Percentiles rank a stretch among this genome's conserved stretches.
phyloP scores from a whole-genome alignment of 345 rosid genomes.

The Linum lewisii region DNA sequence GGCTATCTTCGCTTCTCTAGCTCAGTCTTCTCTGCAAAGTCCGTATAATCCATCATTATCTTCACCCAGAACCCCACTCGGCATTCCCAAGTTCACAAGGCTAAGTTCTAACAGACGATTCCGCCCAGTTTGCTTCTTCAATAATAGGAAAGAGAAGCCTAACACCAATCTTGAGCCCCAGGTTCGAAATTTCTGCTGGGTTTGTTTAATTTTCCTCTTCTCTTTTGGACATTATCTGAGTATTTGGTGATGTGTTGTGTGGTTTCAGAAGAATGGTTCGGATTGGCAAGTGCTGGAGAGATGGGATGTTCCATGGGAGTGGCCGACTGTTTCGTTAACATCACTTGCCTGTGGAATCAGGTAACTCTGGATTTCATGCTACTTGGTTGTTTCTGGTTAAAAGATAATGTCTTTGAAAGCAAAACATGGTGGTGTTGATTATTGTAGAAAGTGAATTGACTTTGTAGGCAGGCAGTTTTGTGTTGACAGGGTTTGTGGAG shows the following conservation, averaged over 20 bases:
- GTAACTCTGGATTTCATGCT: slow-evolving; percentile 32
- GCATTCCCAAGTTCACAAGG: slow-evolving; percentile 16
- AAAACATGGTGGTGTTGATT: slow-evolving; percentile 10
- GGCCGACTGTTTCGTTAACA: slow-evolving; percentile 79
- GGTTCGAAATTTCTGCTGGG: slow-evolving; percentile 10
- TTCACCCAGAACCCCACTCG: slow-evolving; percentile 5
- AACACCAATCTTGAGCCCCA: slow-evolving; percentile 24
- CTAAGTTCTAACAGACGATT: slow-evolving; percentile 13
- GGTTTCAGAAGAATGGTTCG: slow-evolving; percentile 21
- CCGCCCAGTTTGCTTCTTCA: slow-evolving; percentile 31
- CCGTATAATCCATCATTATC: slow-evolving; percentile 16
- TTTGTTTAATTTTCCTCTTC: neutral
- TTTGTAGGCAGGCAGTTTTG: slow-evolving; percentile 83
- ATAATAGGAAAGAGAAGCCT: slow-evolving; percentile 38
- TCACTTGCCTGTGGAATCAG: slow-evolving; percentile 86
- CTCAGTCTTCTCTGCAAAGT: slow-evolving; percentile 31
- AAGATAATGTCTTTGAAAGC: neutral
- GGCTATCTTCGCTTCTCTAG: slow-evolving; percentile 22
- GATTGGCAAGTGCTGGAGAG: slow-evolving; percentile 61
- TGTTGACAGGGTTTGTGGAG: slow-evolving; percentile 81
- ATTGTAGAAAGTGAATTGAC: slow-evolving; percentile 20
- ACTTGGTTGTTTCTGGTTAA: neutral
- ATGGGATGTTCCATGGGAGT: slow-evolving; percentile 94
- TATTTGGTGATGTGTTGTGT: neutral
- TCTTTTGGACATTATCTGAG: neutral